These are phyloP conservation scores for Fusarium secorum DNA, from an alignment of 2,329 filamentous ascomycete genomes.

Conservation along the genomic window DNA sequence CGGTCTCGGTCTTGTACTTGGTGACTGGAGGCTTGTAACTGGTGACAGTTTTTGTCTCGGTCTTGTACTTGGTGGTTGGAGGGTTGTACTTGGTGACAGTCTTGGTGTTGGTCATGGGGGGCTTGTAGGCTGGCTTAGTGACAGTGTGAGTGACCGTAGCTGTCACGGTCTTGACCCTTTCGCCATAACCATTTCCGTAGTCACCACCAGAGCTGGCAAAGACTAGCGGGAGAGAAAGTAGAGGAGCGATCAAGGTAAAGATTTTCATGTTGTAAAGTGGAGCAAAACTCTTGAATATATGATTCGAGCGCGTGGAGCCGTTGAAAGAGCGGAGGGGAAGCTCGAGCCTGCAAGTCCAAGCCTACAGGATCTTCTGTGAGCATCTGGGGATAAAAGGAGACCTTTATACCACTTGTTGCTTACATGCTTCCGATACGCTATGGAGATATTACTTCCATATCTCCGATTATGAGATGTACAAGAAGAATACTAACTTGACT, in stretches of 20 bases:
- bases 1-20: background rate
- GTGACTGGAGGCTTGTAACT: too few relatives aligned
- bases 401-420: too few relatives aligned
- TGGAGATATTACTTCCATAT: too few relatives aligned
- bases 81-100: background rate
- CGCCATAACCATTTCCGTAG: background rate
- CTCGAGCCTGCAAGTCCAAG: too few relatives aligned
- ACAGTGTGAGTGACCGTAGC: background rate
- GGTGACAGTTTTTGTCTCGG: background rate
- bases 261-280: background rate
- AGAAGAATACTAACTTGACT: too few relatives aligned
- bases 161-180: background rate
- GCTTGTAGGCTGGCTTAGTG: background rate
- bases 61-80: background rate
- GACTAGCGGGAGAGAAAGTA: background rate
- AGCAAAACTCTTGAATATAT: background rate
- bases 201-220: background rate
- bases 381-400: too few relatives aligned
- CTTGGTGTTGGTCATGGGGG: background rate
- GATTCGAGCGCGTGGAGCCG: background rate
- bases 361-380: too few relatives aligned
- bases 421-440: too few relatives aligned
- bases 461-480: too few relatives aligned
- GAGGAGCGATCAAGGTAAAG: background rate
- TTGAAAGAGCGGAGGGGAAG: too few relatives aligned